Percentiles rank a stretch among this genome's conserved stretches.
These are phyloP conservation scores for Cercis canadensis DNA, from an alignment of 306 rosid genomes.

Conservation along the genomic window DNA sequence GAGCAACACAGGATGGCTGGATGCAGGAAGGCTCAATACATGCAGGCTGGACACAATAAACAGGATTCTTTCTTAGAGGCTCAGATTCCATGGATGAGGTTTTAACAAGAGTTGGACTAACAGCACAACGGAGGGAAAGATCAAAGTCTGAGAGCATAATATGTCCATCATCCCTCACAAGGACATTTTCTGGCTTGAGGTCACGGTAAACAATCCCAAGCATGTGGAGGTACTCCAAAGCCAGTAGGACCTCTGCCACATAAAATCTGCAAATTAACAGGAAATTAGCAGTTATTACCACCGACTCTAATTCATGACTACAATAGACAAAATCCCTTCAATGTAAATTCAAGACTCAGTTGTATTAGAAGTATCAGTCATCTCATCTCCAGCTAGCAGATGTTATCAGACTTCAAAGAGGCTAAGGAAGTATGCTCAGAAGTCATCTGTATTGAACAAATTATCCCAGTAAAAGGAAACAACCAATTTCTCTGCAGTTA, in stretches of 20 bases:
- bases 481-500: conserved; percentile 10
- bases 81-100: conserved; percentile 67
- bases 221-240: conserved; percentile 97
- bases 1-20: conserved; percentile 96
- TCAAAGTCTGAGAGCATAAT: conserved; percentile 98
- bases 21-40: conserved; percentile 98
- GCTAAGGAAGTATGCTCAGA: conserved; percentile 9
- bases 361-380: neutral
- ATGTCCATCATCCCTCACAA: conserved; percentile 96
- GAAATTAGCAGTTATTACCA: conserved; percentile 33
- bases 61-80: conserved; percentile 72
- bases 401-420: conserved; percentile 8
- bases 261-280: conserved; percentile 76
- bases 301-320: conserved; percentile 16
- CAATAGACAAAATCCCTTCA: neutral
- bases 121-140: conserved; percentile 91
- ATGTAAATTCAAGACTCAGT: neutral
- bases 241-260: conserved; percentile 90
- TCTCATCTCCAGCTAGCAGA: conserved; percentile 17
- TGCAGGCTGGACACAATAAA: conserved; percentile 89
- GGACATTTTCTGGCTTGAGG: conserved; percentile 95
- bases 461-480: conserved; percentile 18
- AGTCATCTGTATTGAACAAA: conserved; percentile 2
- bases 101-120: conserved; percentile 91
- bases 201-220: conserved; percentile 99